Conservation (phyloP, 192 early-diverging fungal species). For the Irineochytrium annulatum region DNA sequence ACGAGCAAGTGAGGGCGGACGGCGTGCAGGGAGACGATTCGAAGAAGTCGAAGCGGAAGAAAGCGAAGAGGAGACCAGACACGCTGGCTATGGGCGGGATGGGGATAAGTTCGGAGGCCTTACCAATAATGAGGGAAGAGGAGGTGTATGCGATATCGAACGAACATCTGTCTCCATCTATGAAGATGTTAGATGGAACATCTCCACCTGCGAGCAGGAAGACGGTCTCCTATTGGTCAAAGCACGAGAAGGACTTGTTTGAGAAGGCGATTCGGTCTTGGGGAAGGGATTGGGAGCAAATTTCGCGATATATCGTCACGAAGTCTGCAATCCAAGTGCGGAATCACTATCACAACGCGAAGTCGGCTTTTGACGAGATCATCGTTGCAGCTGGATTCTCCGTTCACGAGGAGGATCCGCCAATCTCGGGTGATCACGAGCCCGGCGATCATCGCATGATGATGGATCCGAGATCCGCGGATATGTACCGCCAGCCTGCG, state of each 20-base stretch:
- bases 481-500: neutral
- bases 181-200: no score
- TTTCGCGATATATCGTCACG: conserved; percentile 66
- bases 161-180: neutral
- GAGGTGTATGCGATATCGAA: neutral
- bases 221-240: conserved; percentile 82
- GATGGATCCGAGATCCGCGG: neutral
- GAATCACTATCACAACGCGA: conserved; percentile 69
- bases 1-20: no score
- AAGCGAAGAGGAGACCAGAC: neutral
- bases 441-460: neutral
- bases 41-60: neutral
- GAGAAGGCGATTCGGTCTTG: conserved; percentile 50
- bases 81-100: conserved; percentile 3
- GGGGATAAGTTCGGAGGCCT: neutral
- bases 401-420: neutral
- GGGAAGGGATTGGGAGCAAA: conserved; percentile 74
- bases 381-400: conserved; percentile 10
- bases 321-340: conserved; percentile 83
- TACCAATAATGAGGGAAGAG: conserved; percentile 13
- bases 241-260: conserved; percentile 73
- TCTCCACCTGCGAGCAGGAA: conserved; percentile 3
- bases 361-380: conserved; percentile 44
- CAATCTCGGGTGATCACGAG: neutral
- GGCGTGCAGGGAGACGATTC: neutral